A percentile compares a stretch with the other conserved stretches of the same genome.
Evolutionary conservation across 2,329 filamentous ascomycete species (phyloP).

Genomic region (Pestalotiopsis sp.): DNA sequence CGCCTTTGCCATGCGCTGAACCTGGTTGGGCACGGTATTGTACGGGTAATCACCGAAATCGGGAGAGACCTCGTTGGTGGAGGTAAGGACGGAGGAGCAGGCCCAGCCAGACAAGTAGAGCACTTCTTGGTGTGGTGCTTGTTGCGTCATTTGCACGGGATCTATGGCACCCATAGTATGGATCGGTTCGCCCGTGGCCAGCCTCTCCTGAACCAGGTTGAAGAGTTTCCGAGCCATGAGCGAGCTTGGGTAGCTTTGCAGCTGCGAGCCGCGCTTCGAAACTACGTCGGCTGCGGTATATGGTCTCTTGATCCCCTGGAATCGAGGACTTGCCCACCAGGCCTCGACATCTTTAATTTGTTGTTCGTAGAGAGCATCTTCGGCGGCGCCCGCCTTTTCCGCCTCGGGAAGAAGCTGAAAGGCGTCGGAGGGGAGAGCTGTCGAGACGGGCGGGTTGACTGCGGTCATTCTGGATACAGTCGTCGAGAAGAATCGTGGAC

Average conservation of each 20-base stretch:
- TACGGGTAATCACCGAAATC: constrained; percentile 99
- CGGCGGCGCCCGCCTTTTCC: constrained; percentile 76
- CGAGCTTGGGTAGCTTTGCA: constrained; percentile 88
- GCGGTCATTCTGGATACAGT: constrained; percentile 55
- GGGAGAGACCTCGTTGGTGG: constrained; percentile 94
- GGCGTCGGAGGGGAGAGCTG: constrained; percentile 68
- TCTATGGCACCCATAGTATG: constrained; percentile 99
- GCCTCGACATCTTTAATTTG: constrained; percentile 83
- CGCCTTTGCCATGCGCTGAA: constrained; percentile 93
- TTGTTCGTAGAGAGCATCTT: constrained; percentile 83
- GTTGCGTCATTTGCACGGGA: constrained; percentile 99
- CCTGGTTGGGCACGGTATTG: constrained; percentile 98
- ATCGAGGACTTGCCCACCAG: constrained; percentile 90
- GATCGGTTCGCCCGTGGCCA: constrained; percentile 80
- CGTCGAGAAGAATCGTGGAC: constrained; percentile 39
- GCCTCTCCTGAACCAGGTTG: constrained; percentile 79
- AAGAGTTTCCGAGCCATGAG: constrained; percentile 96
- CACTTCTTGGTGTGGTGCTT: constrained; percentile 93
- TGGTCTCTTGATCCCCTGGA: constrained; percentile 85
- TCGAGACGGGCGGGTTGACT: constrained; percentile 64
- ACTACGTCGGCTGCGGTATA: constrained; percentile 92
- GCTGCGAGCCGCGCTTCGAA: constrained; percentile 85
- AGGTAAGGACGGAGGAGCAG: constrained; percentile 89
- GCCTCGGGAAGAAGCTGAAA: constrained; percentile 84
- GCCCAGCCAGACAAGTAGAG: constrained; percentile 98